Conservation (phyloP, 176 grass and related monocot species). For the Olyra latifolia region DNA sequence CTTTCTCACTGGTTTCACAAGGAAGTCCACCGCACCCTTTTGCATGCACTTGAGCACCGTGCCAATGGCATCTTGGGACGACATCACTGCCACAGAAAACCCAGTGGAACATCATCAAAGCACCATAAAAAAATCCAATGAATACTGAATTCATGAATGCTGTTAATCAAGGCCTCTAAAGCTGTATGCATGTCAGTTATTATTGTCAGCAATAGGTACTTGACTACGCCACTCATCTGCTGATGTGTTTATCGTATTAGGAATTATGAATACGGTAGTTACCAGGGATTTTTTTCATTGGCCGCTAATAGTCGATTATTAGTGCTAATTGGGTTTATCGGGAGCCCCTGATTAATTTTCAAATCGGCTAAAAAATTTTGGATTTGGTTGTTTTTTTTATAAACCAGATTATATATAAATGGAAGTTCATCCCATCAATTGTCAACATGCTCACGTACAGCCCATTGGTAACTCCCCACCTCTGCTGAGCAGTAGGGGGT, state of each 20-base stretch:
- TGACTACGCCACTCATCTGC: not conserved
- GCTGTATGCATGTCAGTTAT: not conserved
- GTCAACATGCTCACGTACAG: too few relatives aligned
- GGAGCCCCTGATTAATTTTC: too few relatives aligned
- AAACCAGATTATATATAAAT: too few relatives aligned
- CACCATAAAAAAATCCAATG: not conserved
- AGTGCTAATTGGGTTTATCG: too few relatives aligned
- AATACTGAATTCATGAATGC: not conserved
- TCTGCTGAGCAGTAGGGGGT: too few relatives aligned
- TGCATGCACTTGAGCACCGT: constrained; percentile 96
- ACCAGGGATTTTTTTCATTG: too few relatives aligned
- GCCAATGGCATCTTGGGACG: constrained; percentile 89
- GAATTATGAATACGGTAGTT: constrained; percentile 4
- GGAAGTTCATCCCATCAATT: too few relatives aligned
- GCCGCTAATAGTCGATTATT: too few relatives aligned
- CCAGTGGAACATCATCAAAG: constrained; percentile 24
- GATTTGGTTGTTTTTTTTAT: too few relatives aligned
- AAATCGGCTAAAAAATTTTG: too few relatives aligned
- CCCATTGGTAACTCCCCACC: too few relatives aligned
- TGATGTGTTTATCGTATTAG: constrained; percentile 19
- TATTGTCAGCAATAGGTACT: not conserved
- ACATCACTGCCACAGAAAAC: constrained; percentile 79
- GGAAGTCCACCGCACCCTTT: constrained; percentile 89
- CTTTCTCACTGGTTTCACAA: constrained; percentile 93
- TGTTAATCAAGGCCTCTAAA: constrained; percentile 2